Evolutionary conservation across 164 flowering plant species (phyloP).

Genomic region (Protea cynaroides): DNA sequence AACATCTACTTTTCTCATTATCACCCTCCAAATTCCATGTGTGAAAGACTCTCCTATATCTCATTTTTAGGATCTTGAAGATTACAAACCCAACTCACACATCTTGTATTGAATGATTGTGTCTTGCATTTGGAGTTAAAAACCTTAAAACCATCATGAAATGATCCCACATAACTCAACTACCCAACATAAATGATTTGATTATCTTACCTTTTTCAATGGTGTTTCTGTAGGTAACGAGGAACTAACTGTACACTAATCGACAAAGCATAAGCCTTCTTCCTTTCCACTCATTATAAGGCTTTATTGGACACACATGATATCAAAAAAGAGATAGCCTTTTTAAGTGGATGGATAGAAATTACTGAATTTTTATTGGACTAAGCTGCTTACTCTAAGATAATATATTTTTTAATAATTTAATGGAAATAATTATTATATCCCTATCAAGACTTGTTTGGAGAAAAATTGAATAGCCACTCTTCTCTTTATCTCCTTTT

Average conservation of each 20-base stretch:
- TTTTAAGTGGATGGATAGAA: background rate
- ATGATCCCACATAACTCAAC: slow-evolving; percentile 15
- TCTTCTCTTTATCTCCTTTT: background rate
- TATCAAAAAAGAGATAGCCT: background rate
- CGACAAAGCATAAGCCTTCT: background rate
- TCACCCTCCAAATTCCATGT: slow-evolving; percentile 12
- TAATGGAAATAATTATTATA: background rate
- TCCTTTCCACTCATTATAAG: background rate
- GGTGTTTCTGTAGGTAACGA: background rate
- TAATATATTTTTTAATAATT: background rate
- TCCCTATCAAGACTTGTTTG: background rate
- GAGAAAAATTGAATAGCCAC: background rate
- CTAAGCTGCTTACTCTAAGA: background rate
- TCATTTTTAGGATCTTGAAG: slow-evolving; percentile 13
- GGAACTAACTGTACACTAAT: background rate
- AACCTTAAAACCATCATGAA: slow-evolving; percentile 2
- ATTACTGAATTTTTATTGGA: background rate
- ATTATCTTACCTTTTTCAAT: slow-evolving; percentile 3
- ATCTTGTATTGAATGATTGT: slow-evolving; percentile 15
- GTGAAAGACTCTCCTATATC: background rate
- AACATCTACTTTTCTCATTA: slow-evolving; percentile 13
- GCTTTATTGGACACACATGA: background rate
- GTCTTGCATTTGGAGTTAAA: slow-evolving; percentile 17
- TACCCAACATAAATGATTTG: slow-evolving; percentile 12
- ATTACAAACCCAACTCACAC: slow-evolving; percentile 15